phyloP scores from a whole-genome alignment of 305 asterid species.

The Euphrasia arctica region DNA sequence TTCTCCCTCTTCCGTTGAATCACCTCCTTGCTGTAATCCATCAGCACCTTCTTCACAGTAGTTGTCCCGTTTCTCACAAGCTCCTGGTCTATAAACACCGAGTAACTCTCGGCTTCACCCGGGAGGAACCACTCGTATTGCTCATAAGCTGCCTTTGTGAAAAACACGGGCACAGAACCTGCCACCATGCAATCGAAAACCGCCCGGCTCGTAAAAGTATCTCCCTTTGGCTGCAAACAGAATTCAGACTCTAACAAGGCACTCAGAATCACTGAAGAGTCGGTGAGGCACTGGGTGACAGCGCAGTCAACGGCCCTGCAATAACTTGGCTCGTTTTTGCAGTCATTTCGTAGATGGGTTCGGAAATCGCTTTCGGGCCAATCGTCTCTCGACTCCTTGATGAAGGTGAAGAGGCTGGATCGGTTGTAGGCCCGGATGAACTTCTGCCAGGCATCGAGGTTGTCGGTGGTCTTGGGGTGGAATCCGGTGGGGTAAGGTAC shows the following conservation, averaged over 20 bases:
- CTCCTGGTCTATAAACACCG: constrained; percentile 53
- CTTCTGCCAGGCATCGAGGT: constrained; percentile 52
- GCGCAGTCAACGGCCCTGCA: constrained; percentile 57
- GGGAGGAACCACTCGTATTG: constrained; percentile 69
- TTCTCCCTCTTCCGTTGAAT: constrained; percentile 56
- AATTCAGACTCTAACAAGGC: constrained; percentile 51
- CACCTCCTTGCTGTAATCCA: constrained; percentile 47
- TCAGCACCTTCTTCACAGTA: constrained; percentile 46
- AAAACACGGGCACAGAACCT: constrained; percentile 74
- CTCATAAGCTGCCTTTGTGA: constrained; percentile 48
- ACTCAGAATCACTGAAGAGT: constrained; percentile 31
- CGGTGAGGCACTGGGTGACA: constrained; percentile 32
- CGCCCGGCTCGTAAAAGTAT: constrained; percentile 47
- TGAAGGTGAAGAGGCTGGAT: constrained; percentile 46
- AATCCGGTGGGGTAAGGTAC: constrained; percentile 91
- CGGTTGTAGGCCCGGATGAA: constrained; percentile 45
- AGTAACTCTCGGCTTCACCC: constrained; percentile 56
- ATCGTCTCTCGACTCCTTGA: constrained; percentile 43
- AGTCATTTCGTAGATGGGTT: constrained; percentile 37
- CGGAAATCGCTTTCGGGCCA: constrained; percentile 51
- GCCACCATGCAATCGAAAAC: constrained; percentile 69
- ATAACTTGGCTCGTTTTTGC: constrained; percentile 44
- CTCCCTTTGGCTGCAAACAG: constrained; percentile 70
- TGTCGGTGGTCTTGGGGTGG: constrained; percentile 54
- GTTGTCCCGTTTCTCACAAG: constrained; percentile 43